phyloP scores from a whole-genome alignment of 352 stramenopile species.

The Phytophthora crassamura region DNA sequence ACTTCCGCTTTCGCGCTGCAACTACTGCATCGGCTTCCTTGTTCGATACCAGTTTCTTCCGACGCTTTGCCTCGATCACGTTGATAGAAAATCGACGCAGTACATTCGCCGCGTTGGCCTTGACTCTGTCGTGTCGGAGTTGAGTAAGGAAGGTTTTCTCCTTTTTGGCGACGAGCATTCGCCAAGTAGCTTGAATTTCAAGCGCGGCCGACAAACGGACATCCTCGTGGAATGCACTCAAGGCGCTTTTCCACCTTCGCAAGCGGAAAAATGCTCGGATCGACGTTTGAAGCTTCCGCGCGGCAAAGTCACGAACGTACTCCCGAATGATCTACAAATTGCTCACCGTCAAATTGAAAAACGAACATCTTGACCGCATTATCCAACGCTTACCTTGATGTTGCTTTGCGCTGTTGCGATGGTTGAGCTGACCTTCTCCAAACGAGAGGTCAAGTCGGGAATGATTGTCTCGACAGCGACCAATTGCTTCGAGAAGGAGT shows the following conservation, averaged over 20 bases:
- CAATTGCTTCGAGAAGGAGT: constrained; percentile 74
- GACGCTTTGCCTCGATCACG: constrained; percentile 16
- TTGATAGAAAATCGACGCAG: constrained; percentile 43
- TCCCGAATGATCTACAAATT: constrained; percentile 46
- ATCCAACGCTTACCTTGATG: constrained; percentile 42
- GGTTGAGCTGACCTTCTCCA: constrained; percentile 46
- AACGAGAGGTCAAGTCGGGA: constrained; percentile 43
- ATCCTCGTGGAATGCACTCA: constrained; percentile 48
- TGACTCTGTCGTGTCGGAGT: constrained; percentile 22
- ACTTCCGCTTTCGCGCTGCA: constrained; percentile 9
- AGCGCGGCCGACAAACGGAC: constrained; percentile 46
- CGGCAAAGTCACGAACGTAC: constrained; percentile 53
- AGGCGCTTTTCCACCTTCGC: constrained; percentile 49
- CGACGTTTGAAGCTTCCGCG: constrained; percentile 48
- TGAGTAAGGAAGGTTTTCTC: constrained; percentile 34
- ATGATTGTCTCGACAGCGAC: constrained; percentile 55
- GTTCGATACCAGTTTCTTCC: constrained; percentile 1
- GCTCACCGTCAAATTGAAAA: not conserved
- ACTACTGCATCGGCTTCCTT: constrained; percentile 1
- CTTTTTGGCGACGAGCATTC: constrained; percentile 44
- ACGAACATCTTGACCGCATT: not conserved
- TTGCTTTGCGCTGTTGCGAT: constrained; percentile 58
- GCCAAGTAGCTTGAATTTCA: constrained; percentile 51
- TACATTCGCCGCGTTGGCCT: constrained; percentile 27
- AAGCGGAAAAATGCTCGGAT: constrained; percentile 45